These are phyloP conservation scores for Pavlovales sp. DNA, from an alignment of 208 protist genomes.

Conservation along the genomic window DNA sequence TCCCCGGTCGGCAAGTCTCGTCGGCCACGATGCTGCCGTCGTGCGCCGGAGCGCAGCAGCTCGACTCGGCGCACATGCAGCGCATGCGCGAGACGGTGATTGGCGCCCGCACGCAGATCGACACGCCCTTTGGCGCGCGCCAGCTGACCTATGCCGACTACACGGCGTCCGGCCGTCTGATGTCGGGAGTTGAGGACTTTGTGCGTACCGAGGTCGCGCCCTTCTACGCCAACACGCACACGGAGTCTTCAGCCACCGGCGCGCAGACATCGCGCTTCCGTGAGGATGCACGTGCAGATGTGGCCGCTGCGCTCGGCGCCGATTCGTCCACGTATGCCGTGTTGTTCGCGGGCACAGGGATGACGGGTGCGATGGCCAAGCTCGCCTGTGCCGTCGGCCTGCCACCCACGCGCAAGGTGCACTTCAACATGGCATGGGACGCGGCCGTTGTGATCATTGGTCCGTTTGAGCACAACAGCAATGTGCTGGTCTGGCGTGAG, in stretches of 20 bases:
- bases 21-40: too few relatives aligned
- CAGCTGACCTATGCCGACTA: conserved; percentile 38
- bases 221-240: conserved; percentile 68
- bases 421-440: not conserved
- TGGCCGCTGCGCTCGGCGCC: conserved; percentile 27
- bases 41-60: too few relatives aligned
- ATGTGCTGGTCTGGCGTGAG: conserved; percentile 65
- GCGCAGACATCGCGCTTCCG: conserved; percentile 58
- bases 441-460: conserved; percentile 54
- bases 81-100: too few relatives aligned
- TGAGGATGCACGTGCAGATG: conserved; percentile 59
- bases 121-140: too few relatives aligned
- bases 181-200: conserved; percentile 53
- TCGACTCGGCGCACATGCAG: too few relatives aligned
- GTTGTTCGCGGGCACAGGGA: conserved; percentile 58
- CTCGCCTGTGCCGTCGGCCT: not conserved
- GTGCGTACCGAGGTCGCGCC: conserved; percentile 54
- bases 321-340: conserved; percentile 44
- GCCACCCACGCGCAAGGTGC: not conserved
- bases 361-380: conserved; percentile 2
- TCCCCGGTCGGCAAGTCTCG: too few relatives aligned
- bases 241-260: conserved; percentile 48
- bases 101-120: too few relatives aligned
- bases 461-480: conserved; percentile 66
- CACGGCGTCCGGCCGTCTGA: conserved; percentile 52